Evolutionary conservation across 192 early-diverging fungal genomes (phyloP).

Genomic region (Backusella circina): DNA sequence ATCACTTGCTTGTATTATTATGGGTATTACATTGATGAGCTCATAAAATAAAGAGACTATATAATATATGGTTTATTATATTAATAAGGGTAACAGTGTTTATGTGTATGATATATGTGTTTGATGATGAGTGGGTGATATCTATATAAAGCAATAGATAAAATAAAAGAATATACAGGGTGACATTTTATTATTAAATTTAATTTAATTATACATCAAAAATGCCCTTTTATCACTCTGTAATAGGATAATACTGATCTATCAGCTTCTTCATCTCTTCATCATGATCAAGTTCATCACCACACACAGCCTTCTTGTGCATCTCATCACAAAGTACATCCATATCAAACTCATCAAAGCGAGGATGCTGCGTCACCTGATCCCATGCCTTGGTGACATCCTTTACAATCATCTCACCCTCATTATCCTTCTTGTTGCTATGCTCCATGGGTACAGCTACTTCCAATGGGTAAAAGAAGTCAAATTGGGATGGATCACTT

Average conservation of each 20-base stretch:
- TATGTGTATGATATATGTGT: not conserved
- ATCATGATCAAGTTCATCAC: constrained; percentile 12
- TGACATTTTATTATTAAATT: not conserved
- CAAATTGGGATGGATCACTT: not conserved
- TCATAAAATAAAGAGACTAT: constrained; percentile 23
- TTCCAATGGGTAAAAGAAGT: not conserved
- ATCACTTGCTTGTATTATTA: constrained; percentile 81
- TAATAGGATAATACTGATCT: not conserved
- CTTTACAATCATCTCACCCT: not conserved
- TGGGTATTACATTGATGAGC: constrained; percentile 69
- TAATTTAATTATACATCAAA: not conserved
- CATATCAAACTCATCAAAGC: constrained; percentile 55
- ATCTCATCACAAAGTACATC: constrained; percentile 48
- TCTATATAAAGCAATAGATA: too few relatives aligned
- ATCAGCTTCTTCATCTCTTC: not conserved
- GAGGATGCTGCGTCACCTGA: constrained; percentile 45
- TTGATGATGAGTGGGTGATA: not conserved
- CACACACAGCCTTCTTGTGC: constrained; percentile 53
- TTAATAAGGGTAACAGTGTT: too few relatives aligned
- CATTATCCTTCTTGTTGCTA: not conserved
- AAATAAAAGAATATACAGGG: too few relatives aligned
- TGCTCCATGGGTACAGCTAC: not conserved
- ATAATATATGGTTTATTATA: not conserved
- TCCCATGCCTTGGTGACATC: constrained; percentile 49
- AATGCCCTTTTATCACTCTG: not conserved